A percentile compares a stretch with the other conserved stretches of the same genome.
Evolutionary conservation across 2,329 filamentous ascomycete species (phyloP).

Genomic region (Esteya vermicola): DNA sequence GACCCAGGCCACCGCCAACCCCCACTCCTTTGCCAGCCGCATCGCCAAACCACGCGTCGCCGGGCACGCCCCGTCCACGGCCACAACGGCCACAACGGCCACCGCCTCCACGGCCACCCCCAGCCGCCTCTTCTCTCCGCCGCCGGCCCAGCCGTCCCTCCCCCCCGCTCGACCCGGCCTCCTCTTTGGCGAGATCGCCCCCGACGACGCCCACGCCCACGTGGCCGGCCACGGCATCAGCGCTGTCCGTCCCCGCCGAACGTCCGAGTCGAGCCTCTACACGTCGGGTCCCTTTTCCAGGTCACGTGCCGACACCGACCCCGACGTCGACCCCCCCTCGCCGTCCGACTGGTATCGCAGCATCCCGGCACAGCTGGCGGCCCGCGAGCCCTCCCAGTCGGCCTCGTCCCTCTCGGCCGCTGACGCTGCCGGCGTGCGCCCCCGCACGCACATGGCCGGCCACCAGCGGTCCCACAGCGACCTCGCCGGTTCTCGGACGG

Average conservation of each 20-base stretch:
- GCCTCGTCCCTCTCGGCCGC: background rate
- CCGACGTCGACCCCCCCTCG: constrained; percentile 44
- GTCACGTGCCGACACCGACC: constrained; percentile 41
- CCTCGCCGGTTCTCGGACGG: constrained; percentile 18
- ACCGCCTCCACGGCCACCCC: background rate
- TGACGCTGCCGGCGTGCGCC: background rate
- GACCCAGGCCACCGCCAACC: constrained; percentile 2
- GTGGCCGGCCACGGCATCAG: constrained; percentile 45
- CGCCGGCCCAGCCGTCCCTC: constrained; percentile 19
- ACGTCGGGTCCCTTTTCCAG: constrained; percentile 28
- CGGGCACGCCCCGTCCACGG: constrained; percentile 20
- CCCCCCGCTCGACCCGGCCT: constrained; percentile 31
- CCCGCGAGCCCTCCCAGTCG: background rate
- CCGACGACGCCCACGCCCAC: constrained; percentile 35
- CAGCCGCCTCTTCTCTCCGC: constrained; percentile 13
- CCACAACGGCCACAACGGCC: constrained; percentile 12
- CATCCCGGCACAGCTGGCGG: constrained; percentile 5
- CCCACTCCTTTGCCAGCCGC: constrained; percentile 28
- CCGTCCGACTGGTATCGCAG: constrained; percentile 52
- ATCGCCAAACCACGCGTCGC: constrained; percentile 29
- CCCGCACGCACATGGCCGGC: constrained; percentile 4
- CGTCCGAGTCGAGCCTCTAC: constrained; percentile 57
- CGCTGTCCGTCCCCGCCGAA: constrained; percentile 38
- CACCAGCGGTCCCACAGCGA: constrained; percentile 48
- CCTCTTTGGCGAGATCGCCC: constrained; percentile 61